Base-by-base conservation (phyloP, 2,329 filamentous ascomycete genomes). In the Penicillium concentricum region DNA sequence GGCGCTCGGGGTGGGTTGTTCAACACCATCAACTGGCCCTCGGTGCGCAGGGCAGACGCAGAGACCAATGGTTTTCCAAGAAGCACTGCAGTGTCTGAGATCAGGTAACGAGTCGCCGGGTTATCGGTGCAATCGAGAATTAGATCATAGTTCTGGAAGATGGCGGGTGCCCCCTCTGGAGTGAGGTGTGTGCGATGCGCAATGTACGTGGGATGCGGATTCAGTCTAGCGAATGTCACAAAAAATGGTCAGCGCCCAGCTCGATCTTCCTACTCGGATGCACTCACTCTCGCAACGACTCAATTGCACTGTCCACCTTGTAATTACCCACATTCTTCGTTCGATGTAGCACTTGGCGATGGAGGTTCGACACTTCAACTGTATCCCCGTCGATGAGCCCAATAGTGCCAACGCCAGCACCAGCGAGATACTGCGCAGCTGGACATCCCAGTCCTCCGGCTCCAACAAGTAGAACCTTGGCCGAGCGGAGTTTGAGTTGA, bases 91-190 rank as follows among this genome's bases (percentile, higher is more conserved):
- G 89, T 84, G 70, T 99, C 94, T 0, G 91, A 96, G 62, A 97
- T 90, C 44, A 97, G 83, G 72, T 99, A 97, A 42, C 94, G 89
- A 0, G 91, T 90, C 1, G 90, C 88, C 0, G 94, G 93, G 62
- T 93, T 92, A 74, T 99, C 94, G 10, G 93, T 97, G 72, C 94
- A 99, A 74, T 99, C 94, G 13, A 99, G 85, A 2, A 97, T 85
- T 0, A 97, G 65, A 66, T 96, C 91, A 70, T 96, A 97, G 4
- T 78, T 66, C 0, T 79, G 75, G 54, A 96, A 84, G 39, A 91
- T 85, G 0, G 79, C 72, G 7, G 85, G 75, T 0, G 91, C 89
- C 51, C 88, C 90, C 57, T 84, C 76, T 0, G 91, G 82, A 0
- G 84, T 85, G 15, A 97, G 82, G 61, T 89, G 87, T 15, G 80